Evolutionary conservation across 129 eudicot species (phyloP).

Genomic region (Erigeron canadensis): DNA sequence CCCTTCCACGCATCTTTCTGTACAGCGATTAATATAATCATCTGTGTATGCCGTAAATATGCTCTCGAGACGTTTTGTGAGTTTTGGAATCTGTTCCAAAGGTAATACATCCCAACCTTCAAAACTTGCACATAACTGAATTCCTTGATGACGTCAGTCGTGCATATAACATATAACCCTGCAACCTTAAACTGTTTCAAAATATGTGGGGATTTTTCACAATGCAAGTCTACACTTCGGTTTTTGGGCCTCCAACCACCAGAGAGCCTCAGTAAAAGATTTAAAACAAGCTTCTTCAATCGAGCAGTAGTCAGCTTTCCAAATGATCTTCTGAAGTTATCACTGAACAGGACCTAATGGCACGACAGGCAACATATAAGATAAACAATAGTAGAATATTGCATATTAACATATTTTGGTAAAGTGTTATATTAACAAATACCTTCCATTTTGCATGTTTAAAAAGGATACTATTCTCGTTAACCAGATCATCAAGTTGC

Average conservation of each 20-base stretch:
- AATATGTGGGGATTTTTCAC: conserved; percentile 50
- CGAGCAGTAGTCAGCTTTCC: conserved; percentile 31
- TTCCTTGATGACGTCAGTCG: conserved; percentile 57
- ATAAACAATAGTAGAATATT: conserved; percentile 5
- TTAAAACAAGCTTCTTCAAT: conserved; percentile 46
- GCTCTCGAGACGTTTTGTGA: conserved; percentile 56
- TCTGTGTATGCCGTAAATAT: conserved; percentile 58
- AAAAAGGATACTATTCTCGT: conserved; percentile 55
- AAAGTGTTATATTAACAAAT: not conserved
- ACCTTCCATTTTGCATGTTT: conserved; percentile 75
- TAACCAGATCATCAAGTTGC: conserved; percentile 68
- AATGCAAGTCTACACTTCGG: conserved; percentile 44
- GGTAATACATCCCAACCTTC: conserved; percentile 82
- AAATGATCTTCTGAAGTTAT: conserved; percentile 62
- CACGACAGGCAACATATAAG: not conserved
- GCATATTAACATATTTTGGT: not conserved
- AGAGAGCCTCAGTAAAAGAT: conserved; percentile 53
- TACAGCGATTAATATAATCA: conserved; percentile 55
- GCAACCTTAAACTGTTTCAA: conserved; percentile 68
- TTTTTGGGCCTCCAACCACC: conserved; percentile 80
- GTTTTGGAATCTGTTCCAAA: conserved; percentile 52
- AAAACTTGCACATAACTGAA: conserved; percentile 45
- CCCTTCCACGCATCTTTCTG: conserved; percentile 50
- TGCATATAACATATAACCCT: conserved; percentile 53
- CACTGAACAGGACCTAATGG: conserved; percentile 68